Base-by-base conservation (phyloP, 768 basidiomycete genomes). In the Lentinula sp. region DNA sequence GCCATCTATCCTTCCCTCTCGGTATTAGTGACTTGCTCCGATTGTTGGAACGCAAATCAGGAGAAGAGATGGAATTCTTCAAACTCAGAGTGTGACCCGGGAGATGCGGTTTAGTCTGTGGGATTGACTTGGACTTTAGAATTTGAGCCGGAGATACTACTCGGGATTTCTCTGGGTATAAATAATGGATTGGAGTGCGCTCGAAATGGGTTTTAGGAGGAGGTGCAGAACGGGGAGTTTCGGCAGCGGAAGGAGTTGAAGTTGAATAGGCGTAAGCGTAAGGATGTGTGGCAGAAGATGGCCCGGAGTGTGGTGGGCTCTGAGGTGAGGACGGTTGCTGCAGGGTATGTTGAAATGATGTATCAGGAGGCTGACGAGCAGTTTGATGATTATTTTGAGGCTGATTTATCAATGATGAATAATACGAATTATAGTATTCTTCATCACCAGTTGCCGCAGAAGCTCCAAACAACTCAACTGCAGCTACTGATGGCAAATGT, bases 51-150 rank as follows among this genome's bases (percentile, higher is more conserved):
- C 79, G 78, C 41, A 92, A 73, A 67, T 91, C 82, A 7, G 90
- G 90, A 3, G 87, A 85, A 1, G 89, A 91, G 7, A 79, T 73
- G 18, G 86, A 86, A 16, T 74, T 77, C 67, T 84, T 84, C 51
- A 89, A 69, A 18, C 20, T 48, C 70, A 64, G 18, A 2, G 41
- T n/a, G 41, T 55, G 61, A 7, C 6, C 41, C 15, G 42, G 61
- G 23, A 46, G 20, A 37, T 50, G 46, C 4, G 32, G 32, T 28
- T 45, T 59, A 18, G 36, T 32, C 23, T 45, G 56, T 13, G 56
- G 45, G 41, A 59, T 37, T 36, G 35, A 48, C 33, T 43, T 23
- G 12, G 56, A 32, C 23, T 57, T 57, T n/a, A n/a, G 33, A 35
- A 57, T 57, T 45, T 42, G 39, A 28, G 56, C 16, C 15, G 56